These are phyloP conservation scores for Gremmenia infestans DNA, from an alignment of 2,329 filamentous ascomycete genomes.

Conservation along the genomic window DNA sequence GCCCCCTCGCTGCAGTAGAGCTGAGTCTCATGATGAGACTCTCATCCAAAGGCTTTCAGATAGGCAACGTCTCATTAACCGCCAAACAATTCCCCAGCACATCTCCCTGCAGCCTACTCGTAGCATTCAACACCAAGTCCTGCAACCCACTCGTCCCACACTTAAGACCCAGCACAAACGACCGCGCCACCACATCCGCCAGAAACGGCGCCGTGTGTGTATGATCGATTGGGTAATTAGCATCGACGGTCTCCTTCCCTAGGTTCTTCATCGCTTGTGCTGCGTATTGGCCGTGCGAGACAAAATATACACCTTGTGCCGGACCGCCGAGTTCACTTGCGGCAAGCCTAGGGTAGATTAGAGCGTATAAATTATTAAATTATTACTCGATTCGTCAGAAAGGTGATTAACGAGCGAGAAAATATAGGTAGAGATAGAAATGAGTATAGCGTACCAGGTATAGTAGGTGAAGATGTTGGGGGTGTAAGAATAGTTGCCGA, in stretches of 20 bases:
- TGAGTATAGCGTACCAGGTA: constrained; percentile 8
- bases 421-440: neutral
- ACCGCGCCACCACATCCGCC: constrained; percentile 47
- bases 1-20: no score
- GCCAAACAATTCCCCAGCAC: constrained; percentile 15
- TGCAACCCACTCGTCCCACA: constrained; percentile 15
- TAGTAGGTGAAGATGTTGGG: constrained; percentile 53
- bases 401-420: neutral
- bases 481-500: constrained; percentile 41
- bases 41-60: constrained; percentile 2
- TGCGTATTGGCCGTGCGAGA: constrained; percentile 19
- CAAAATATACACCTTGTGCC: constrained; percentile 17
- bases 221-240: constrained; percentile 51
- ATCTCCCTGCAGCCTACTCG: constrained; percentile 13
- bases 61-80: constrained; percentile 16
- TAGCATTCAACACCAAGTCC: constrained; percentile 16
- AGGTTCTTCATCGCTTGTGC: constrained; percentile 27
- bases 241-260: constrained; percentile 42
- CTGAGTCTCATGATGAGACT: no score
- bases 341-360: constrained; percentile 7
- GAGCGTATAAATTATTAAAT: neutral
- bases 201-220: constrained; percentile 53
- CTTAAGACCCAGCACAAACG: constrained; percentile 37
- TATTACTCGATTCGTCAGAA: neutral
- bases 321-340: constrained; percentile 18